phyloP scores from a whole-genome alignment of 1,284 basidiomycete species.

The Austroboletus rostrupii region DNA sequence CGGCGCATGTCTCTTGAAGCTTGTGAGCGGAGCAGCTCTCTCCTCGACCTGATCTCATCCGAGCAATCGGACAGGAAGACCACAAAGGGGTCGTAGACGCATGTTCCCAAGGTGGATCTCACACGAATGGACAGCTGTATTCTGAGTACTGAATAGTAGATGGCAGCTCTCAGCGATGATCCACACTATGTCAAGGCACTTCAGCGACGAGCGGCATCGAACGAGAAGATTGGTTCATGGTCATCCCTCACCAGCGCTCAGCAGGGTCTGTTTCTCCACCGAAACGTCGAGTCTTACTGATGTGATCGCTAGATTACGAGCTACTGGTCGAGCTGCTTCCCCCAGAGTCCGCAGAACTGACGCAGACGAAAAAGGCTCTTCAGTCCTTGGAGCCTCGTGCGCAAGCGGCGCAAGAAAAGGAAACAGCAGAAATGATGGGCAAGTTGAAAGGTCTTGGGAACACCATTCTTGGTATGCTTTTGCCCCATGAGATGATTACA shows the following conservation, averaged over 20 bases:
- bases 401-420: constrained; percentile 76
- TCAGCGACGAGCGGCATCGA: constrained; percentile 81
- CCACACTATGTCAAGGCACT: constrained; percentile 84
- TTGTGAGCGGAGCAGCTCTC: constrained; percentile 43
- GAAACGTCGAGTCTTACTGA: constrained; percentile 1
- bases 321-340: constrained; percentile 63
- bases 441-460: constrained; percentile 95
- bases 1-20: constrained; percentile 73
- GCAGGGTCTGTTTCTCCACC: constrained; percentile 56
- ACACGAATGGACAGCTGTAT: not conserved
- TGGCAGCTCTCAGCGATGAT: constrained; percentile 78
- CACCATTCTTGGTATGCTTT: constrained; percentile 71
- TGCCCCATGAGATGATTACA: not conserved
- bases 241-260: constrained; percentile 76
- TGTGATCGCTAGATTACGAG: constrained; percentile 67
- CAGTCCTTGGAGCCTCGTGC: constrained; percentile 59
- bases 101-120: constrained; percentile 62
- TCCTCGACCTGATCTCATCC: constrained; percentile 4
- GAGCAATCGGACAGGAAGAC: constrained; percentile 49
- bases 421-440: constrained; percentile 88
- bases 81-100: constrained; percentile 73
- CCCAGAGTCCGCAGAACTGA: constrained; percentile 47
- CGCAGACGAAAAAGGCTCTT: constrained; percentile 49
- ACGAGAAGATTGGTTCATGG: constrained; percentile 81
- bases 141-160: constrained; percentile 3